These are phyloP conservation scores for Purpureocillium lavendulum DNA, from an alignment of 2,329 filamentous ascomycete species.

Conservation along the genomic window DNA sequence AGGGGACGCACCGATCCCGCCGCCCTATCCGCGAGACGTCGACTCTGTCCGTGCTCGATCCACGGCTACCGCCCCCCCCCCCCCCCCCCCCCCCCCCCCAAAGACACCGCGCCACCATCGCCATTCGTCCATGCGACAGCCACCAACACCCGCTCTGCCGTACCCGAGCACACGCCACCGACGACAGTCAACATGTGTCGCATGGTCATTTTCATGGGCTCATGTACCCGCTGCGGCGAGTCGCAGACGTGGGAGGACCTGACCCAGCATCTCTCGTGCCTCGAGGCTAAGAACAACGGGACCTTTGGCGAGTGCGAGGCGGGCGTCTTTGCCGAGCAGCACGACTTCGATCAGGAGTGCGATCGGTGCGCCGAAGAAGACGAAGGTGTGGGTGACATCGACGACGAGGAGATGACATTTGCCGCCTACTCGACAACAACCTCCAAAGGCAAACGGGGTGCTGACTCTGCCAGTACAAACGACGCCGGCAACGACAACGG, in stretches of 20 bases:
- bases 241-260: slow-evolving; percentile 34
- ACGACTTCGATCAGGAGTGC: slow-evolving; percentile 40
- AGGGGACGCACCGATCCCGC: no score
- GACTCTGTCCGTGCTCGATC: no score
- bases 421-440: neutral
- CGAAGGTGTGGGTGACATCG: slow-evolving; percentile 32
- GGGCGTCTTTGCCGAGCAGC: slow-evolving; percentile 32
- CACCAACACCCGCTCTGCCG: neutral
- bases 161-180: neutral
- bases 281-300: slow-evolving; percentile 40
- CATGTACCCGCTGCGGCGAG: slow-evolving; percentile 32
- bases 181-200: slow-evolving; percentile 32
- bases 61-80: no score
- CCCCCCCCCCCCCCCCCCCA: no score
- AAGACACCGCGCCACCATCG: no score
- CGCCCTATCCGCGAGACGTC: no score
- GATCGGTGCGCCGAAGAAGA: slow-evolving; percentile 31
- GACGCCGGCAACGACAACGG: slow-evolving; percentile 7
- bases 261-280: slow-evolving; percentile 36
- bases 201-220: slow-evolving; percentile 33
- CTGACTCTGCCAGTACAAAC: neutral
- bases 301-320: slow-evolving; percentile 33
- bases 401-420: slow-evolving; percentile 15
- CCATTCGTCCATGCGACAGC: neutral
- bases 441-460: no score